Evolutionary conservation across 2,329 filamentous ascomycete genomes (phyloP), one percentile per base, ranked within the genome.

Genomic region (Periglandula ipomoeae): DNA sequence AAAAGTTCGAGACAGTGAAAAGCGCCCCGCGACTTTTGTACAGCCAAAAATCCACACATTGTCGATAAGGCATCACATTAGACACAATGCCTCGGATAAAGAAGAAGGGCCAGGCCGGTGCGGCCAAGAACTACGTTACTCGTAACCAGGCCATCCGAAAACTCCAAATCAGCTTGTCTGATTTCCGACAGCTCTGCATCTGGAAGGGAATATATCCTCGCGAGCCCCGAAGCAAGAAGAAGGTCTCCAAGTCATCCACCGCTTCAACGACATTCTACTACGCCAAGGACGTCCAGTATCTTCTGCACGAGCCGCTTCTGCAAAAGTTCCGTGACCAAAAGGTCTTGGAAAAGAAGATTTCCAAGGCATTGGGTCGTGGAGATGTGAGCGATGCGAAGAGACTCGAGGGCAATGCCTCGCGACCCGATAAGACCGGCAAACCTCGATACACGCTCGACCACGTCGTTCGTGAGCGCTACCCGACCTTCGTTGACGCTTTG

Each of bases 181-280:
- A 98, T 72, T 98, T 98, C 73, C 85, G 93, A 71, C 86, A 95
- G 72, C 79, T 98, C 65, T 98, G 93, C 74, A 98, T 98, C 69
- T 98, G 95, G 85, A 97, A 97, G 76, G 93, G 90, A 61, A 97
- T 98, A 67, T 98, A 96, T 71, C 93, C 93, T 56, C 87, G 93
- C 62, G 93, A 98, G 75, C 93, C 93, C 55, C 82, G 93, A 64
- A 95, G 86, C 74, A 91, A 89, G 76, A 96, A 95, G 76, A 96
- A 96, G 79, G 93, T 87, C 38, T 88, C 86, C 64, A 95, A 94
- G 70, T 89, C 87, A 52, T 82, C 89, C 23, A 95, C 87, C 32
- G 83, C 85, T 53, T 90, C 86, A 49, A 97, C 91, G 24, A 98
- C 93, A 53, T 98, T 97, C 59, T 86, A 86, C 71, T 86, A 85